phyloP scores from a whole-genome alignment of 352 stramenopile genomes.

The Pythium phragmitis region DNA sequence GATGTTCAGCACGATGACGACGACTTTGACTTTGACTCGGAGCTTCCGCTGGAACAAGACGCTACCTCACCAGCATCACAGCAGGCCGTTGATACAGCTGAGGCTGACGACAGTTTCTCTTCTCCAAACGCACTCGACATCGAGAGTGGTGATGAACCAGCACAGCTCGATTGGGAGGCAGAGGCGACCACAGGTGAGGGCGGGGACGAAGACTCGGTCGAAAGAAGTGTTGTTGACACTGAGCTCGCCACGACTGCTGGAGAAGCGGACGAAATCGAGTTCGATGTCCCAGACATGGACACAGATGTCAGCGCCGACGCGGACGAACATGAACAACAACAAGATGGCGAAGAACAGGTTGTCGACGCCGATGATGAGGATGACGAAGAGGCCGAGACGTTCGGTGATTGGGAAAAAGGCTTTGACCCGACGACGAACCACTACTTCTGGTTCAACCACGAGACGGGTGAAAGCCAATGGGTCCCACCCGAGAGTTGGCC shows the following conservation, averaged over 20 bases:
- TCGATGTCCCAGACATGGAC: neutral
- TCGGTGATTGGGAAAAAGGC: conserved; percentile 85
- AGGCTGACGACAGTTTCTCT: neutral
- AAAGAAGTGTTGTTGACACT: neutral
- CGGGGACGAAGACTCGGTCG: neutral
- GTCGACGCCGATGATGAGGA: conserved; percentile 42
- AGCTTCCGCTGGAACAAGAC: conserved; percentile 7
- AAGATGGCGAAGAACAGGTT: conserved; percentile 20
- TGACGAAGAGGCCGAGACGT: conserved; percentile 74
- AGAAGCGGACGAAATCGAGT: neutral
- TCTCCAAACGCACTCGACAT: neutral
- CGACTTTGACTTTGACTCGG: conserved; percentile 20
- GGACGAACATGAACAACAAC: conserved; percentile 2
- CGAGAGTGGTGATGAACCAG: neutral
- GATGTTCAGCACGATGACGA: conserved; percentile 43
- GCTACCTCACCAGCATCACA: neutral
- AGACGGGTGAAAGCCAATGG: conserved; percentile 76
- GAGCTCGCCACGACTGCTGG: neutral
- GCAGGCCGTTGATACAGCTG: neutral
- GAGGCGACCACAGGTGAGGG: conserved; percentile 1
- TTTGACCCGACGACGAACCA: conserved; percentile 81
- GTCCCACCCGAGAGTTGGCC: conserved; percentile 76
- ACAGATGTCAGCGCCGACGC: neutral
- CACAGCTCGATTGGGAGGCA: conserved; percentile 9
- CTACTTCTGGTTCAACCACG: conserved; percentile 90